Conservation (phyloP, 2,329 filamentous ascomycete species). For the Paecilomyces niveus region DNA sequence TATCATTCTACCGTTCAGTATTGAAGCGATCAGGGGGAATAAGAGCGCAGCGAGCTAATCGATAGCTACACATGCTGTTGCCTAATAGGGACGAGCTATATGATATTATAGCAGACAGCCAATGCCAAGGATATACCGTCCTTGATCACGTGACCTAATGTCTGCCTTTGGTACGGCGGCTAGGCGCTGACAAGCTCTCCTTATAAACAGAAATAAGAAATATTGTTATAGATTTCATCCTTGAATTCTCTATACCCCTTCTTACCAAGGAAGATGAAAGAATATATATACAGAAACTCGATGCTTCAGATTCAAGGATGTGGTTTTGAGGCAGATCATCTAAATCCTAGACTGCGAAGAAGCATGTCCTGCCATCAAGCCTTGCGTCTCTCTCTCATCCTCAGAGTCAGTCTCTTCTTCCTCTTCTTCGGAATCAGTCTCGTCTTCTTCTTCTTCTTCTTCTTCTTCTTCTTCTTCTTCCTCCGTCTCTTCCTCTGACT, state of each 20-base stretch:
- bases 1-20: no score
- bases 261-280: not conserved
- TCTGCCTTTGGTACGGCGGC: no score
- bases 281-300: not conserved
- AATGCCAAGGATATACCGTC: no score
- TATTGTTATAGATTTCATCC: not conserved
- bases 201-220: not conserved
- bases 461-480: conserved; percentile 34
- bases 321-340: not conserved
- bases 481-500: conserved; percentile 39
- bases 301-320: not conserved
- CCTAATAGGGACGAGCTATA: no score
- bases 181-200: no score
- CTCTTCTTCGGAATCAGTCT: conserved; percentile 38
- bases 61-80: no score
- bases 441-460: conserved; percentile 36
- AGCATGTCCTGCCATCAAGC: not conserved
- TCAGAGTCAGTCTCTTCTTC: conserved; percentile 27
- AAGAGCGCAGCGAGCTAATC: no score
- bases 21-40: no score
- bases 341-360: not conserved
- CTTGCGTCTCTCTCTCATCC: conserved; percentile 8
- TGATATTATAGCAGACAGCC: no score
- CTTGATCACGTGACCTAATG: no score
- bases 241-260: not conserved